Conservation (phyloP, 176 grass and related monocot genomes). For the Rhipidocladum racemiflorum region DNA sequence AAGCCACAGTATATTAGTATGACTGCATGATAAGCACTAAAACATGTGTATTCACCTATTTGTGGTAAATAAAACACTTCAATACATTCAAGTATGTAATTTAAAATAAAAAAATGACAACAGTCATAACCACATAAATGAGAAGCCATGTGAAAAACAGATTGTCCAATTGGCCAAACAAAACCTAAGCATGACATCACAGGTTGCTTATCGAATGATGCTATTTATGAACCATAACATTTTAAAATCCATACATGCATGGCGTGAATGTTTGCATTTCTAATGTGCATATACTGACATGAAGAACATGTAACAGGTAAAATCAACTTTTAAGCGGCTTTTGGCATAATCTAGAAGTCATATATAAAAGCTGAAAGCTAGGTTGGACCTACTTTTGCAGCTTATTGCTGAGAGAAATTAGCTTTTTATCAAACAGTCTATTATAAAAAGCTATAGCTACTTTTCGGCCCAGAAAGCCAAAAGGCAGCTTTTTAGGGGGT, state of each 20-base stretch:
- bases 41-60: neutral
- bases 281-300: neutral
- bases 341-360: no score
- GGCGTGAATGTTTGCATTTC: neutral
- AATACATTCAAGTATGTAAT: neutral
- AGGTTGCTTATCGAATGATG: neutral
- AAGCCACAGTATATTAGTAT: constrained; percentile 4
- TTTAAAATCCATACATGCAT: neutral
- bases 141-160: neutral
- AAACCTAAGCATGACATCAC: neutral
- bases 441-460: no score
- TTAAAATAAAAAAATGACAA: neutral
- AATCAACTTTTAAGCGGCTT: no score
- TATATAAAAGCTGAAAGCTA: no score
- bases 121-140: neutral
- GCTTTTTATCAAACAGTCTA: no score
- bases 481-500: no score
- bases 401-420: no score
- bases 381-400: no score
- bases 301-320: constrained; percentile 6
- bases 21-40: neutral
- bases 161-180: neutral
- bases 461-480: no score
- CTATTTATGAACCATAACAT: neutral
- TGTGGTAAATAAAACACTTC: neutral